phyloP scores from a whole-genome alignment of 768 basidiomycete genomes.

The Trichaptum fuscoviolaceum region DNA sequence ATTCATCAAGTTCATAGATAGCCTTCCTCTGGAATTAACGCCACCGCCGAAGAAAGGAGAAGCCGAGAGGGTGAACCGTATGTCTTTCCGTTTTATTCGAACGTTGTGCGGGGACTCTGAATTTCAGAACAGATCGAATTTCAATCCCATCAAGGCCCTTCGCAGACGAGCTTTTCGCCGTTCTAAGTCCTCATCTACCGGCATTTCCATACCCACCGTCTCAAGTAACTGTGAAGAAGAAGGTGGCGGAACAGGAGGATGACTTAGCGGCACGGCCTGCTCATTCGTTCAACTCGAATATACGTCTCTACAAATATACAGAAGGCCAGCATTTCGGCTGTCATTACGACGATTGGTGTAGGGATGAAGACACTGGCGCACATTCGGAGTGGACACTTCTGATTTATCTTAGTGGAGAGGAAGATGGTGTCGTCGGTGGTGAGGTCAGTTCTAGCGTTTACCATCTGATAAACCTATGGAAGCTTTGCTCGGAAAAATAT shows the following conservation, averaged over 20 bases:
- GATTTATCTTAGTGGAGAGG: constrained; percentile 63
- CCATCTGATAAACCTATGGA: constrained; percentile 4
- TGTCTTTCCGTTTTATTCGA: constrained; percentile 16
- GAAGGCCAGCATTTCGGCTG: constrained; percentile 63
- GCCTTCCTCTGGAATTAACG: constrained; percentile 55
- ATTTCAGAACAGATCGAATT: constrained; percentile 44
- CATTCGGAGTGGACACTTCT: constrained; percentile 77
- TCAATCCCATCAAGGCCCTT: constrained; percentile 56
- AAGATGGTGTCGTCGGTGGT: constrained; percentile 71
- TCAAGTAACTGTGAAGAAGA: constrained; percentile 2
- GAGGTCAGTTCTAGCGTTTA: constrained; percentile 35
- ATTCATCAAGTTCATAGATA: constrained; percentile 55
- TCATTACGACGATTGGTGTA: constrained; percentile 72
- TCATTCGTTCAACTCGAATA: constrained; percentile 67
- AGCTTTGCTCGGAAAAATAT: too few relatives aligned
- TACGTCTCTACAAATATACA: constrained; percentile 66
- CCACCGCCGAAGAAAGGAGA: constrained; percentile 71
- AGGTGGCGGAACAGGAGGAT: constrained; percentile 4
- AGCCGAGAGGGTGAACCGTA: constrained; percentile 66
- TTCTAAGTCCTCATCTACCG: constrained; percentile 55
- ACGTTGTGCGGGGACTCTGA: background rate
- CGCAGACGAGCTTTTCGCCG: constrained; percentile 43
- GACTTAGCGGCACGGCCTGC: constrained; percentile 31
- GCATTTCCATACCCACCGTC: constrained; percentile 41
- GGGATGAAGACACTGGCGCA: constrained; percentile 50